Evolutionary conservation across 305 asterid species (phyloP), one percentile per base, ranked within the genome.

Genomic region (Fraxinus ornus): DNA sequence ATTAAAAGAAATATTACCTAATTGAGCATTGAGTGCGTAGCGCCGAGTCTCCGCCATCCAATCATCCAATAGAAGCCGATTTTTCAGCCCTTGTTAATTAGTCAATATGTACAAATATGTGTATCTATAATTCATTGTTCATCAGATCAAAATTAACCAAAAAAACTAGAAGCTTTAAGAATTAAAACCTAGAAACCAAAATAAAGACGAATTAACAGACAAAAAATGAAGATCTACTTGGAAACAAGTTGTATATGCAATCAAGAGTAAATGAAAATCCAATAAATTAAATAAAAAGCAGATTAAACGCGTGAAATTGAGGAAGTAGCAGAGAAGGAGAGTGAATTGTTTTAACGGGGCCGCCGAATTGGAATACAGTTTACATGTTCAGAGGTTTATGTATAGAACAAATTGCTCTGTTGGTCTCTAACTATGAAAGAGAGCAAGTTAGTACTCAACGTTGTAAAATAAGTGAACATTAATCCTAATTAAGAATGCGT

Each of bases 21-120:
- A 82, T 88, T 90, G 94, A 80, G 94, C 90, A 83, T 86, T 90
- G 85, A 90, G 92, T 6, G 90, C 89, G 81, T 82, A 89, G 75
- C 90, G 89, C 79, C 91, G 89, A 82, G 84, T 83, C 78, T 89
- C 92, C 80, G 90, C 86, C 92, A 86, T 89, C 78, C 75, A 22
- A 83, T 21, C 72, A 73, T 73, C 80, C 19, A 84, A 55, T n/a
- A 71, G 72, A 49, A 79, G 78, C 86, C 68, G 77, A 78, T 76
- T 78, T 8, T 21, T 35, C 15, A 80, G 78, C 82, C 62, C 79
- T 78, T 68, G 9, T 49, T 41, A 78, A 85, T 22, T 76, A 75
- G 66, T 74, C 35, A 15, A 47, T 1, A 71, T 73, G 37, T 49
- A 37, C 73, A 76, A 28, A 68, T 19, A 80, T 71, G 39, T 37